These are phyloP conservation scores for Blakeslea trispora DNA, from an alignment of 371 early-diverging fungal genomes.

Conservation along the genomic window DNA sequence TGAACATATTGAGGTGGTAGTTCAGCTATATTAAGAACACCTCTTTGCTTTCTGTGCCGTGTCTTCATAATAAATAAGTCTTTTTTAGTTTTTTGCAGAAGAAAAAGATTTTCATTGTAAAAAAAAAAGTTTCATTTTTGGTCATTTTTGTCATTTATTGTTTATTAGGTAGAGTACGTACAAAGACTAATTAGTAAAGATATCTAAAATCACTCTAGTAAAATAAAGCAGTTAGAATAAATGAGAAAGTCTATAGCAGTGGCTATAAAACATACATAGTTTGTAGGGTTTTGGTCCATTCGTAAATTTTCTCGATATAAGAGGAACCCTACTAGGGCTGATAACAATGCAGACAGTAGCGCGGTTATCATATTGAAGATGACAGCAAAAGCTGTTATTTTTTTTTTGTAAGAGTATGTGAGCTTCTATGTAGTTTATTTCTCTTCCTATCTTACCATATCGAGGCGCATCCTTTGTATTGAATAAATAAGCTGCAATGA, in stretches of 20 bases:
- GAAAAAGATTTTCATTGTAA: neutral
- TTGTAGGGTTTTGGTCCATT: slow-evolving; percentile 10
- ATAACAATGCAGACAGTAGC: slow-evolving; percentile 8
- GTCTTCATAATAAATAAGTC: neutral
- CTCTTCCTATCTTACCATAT: slow-evolving; percentile 20
- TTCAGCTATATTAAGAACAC: neutral
- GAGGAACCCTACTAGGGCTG: slow-evolving; percentile 19
- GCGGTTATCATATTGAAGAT: slow-evolving; percentile 20
- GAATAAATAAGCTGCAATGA: slow-evolving; percentile 37
- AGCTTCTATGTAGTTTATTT: neutral
- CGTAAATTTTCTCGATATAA: slow-evolving; percentile 24
- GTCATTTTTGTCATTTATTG: too few species aligned
- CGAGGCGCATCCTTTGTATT: slow-evolving; percentile 25
- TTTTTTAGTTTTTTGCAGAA: neutral
- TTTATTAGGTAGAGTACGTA: too few species aligned
- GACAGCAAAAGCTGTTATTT: slow-evolving; percentile 20
- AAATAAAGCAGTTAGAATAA: too few species aligned
- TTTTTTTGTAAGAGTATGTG: neutral
- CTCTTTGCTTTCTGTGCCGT: neutral
- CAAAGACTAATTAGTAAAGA: too few species aligned
- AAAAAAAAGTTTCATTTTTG: too few species aligned
- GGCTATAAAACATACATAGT: slow-evolving; percentile 6
- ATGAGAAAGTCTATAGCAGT: too few species aligned
- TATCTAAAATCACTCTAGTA: too few species aligned
- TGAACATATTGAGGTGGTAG: neutral